phyloP scores from a whole-genome alignment of 2,329 filamentous ascomycete species.

The Aspergillus alliaceus region DNA sequence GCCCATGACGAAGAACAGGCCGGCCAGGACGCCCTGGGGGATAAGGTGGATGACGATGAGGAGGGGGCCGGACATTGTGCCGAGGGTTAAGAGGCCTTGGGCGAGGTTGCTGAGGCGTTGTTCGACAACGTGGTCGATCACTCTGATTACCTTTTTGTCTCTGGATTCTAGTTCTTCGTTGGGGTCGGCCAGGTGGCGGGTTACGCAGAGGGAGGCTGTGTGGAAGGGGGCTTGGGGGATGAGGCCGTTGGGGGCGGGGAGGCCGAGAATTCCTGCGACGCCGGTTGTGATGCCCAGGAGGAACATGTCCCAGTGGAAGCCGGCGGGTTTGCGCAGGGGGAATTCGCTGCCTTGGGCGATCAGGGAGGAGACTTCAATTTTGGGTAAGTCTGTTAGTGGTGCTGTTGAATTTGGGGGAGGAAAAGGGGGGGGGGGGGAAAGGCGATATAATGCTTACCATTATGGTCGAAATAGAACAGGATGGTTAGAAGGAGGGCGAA shows the following conservation, averaged over 20 bases:
- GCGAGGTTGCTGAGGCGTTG: slow-evolving; percentile 77
- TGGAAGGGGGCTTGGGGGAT: slow-evolving; percentile 84
- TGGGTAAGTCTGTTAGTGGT: too few species aligned
- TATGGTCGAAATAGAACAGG: slow-evolving; percentile 88
- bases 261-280: slow-evolving; percentile 70
- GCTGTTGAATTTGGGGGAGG: too few species aligned
- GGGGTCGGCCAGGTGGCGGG: slow-evolving; percentile 53
- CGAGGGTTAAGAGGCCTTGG: slow-evolving; percentile 74
- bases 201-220: slow-evolving; percentile 75
- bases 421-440: background rate
- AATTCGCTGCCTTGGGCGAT: slow-evolving; percentile 83
- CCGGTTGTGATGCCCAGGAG: slow-evolving; percentile 76
- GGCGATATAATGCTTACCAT: slow-evolving; percentile 53
- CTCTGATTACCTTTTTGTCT: slow-evolving; percentile 58
- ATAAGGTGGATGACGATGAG: slow-evolving; percentile 74
- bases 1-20: slow-evolving; percentile 83
- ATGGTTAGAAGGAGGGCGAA: slow-evolving; percentile 82
- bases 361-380: slow-evolving; percentile 69
- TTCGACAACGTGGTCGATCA: slow-evolving; percentile 64
- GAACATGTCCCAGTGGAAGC: slow-evolving; percentile 85
- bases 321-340: slow-evolving; percentile 75
- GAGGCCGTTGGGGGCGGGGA: slow-evolving; percentile 79
- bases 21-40: slow-evolving; percentile 75
- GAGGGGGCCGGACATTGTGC: slow-evolving; percentile 75
- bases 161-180: slow-evolving; percentile 61